phyloP scores from a whole-genome alignment of 148 eudicot genomes.

The Silene conica region DNA sequence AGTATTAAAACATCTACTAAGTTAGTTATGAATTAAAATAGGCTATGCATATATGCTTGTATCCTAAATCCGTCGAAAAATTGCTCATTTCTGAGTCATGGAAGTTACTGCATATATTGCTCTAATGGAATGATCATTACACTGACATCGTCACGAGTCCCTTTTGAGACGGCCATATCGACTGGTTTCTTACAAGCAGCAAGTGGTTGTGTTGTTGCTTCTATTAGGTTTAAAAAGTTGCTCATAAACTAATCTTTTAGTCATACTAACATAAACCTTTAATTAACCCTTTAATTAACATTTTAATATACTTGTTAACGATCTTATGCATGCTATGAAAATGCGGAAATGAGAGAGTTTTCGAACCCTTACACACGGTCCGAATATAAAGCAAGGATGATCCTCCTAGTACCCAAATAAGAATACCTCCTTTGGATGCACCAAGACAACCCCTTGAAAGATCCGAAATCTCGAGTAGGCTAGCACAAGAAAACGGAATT shows the following conservation, averaged over 20 bases:
- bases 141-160: conserved; percentile 68
- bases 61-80: not conserved
- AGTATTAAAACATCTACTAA: not conserved
- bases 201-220: conserved; percentile 35
- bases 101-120: conserved; percentile 26
- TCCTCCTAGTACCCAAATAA: no score
- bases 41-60: not conserved
- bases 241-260: not conserved
- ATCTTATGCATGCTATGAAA: no score
- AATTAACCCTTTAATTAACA: no score
- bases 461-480: no score
- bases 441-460: no score
- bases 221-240: conserved; percentile 2
- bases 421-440: no score
- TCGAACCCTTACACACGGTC: no score
- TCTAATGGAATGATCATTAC: conserved; percentile 69
- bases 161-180: conserved; percentile 58
- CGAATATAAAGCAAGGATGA: no score
- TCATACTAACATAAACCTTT: no score
- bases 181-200: conserved; percentile 67
- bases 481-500: no score
- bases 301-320: no score
- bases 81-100: not conserved
- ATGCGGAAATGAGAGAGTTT: no score
- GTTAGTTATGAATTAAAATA: not conserved